Percentiles rank a stretch among this genome's conserved stretches.
Conservation (phyloP, 2,329 filamentous ascomycete genomes). For the Sclerotinia nivalis region DNA sequence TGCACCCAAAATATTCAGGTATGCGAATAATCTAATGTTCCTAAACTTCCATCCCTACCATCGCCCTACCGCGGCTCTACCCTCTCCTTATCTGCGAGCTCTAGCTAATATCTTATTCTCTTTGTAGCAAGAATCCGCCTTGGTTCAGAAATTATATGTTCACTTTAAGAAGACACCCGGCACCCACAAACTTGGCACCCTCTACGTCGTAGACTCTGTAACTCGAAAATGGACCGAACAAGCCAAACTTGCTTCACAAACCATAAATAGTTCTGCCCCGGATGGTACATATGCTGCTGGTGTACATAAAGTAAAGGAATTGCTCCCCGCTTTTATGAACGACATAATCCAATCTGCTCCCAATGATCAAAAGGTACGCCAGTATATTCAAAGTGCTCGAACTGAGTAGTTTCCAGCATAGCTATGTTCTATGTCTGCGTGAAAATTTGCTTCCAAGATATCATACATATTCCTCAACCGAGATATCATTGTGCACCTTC, state of each 20-base stretch:
- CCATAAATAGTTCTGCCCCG: slow-evolving; percentile 75
- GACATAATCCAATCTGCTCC: slow-evolving; percentile 88
- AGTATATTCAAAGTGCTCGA: slow-evolving; percentile 32
- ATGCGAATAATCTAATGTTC: slow-evolving; percentile 45
- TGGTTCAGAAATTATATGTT: slow-evolving; percentile 95
- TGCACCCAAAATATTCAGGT: slow-evolving; percentile 92
- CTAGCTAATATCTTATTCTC: slow-evolving; percentile 28
- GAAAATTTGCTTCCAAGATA: slow-evolving; percentile 34
- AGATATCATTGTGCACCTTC: slow-evolving; percentile 20
- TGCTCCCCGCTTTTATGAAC: slow-evolving; percentile 91
- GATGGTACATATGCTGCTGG: slow-evolving; percentile 94
- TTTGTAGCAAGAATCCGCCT: slow-evolving; percentile 75
- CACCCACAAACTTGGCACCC: slow-evolving; percentile 96
- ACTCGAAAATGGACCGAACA: slow-evolving; percentile 98
- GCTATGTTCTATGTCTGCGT: slow-evolving; percentile 23
- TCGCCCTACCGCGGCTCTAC: not conserved
- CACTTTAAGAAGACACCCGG: slow-evolving; percentile 94
- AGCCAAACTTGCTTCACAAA: slow-evolving; percentile 81
- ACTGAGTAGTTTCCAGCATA: slow-evolving; percentile 29
- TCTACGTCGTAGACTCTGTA: slow-evolving; percentile 99
- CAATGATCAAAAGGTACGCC: slow-evolving; percentile 93
- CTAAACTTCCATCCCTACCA: not conserved
- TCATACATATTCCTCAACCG: slow-evolving; percentile 26
- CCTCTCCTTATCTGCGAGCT: not conserved
- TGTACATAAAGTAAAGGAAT: slow-evolving; percentile 93